A percentile compares a stretch with the other conserved stretches of the same genome.
phyloP scores from a whole-genome alignment of 2,329 filamentous ascomycete genomes.

The Spiromastix sp. region DNA sequence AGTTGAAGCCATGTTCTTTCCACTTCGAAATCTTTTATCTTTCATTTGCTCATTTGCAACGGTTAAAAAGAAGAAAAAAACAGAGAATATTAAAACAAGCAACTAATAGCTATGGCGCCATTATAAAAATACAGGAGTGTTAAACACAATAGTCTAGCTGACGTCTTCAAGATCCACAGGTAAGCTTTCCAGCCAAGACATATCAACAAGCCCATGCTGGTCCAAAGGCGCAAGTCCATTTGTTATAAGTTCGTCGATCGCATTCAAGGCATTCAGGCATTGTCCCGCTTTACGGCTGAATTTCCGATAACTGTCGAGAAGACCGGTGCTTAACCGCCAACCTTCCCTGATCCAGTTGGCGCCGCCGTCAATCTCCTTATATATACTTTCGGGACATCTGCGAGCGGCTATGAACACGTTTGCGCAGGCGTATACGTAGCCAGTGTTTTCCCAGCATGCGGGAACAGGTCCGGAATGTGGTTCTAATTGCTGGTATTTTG shows the following conservation, averaged over 20 bases:
- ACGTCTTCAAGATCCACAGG: conserved; percentile 9
- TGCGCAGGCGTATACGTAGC: conserved; percentile 9
- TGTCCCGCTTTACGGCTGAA: conserved; percentile 5
- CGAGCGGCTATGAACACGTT: conserved; percentile 11
- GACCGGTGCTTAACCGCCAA: conserved; percentile 5
- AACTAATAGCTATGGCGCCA: too few species aligned
- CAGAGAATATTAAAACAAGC: too few species aligned
- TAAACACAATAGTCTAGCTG: not conserved
- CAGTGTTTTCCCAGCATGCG: conserved; percentile 12
- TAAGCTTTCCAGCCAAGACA: conserved; percentile 11
- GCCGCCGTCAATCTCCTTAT: conserved; percentile 3
- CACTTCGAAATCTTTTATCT: too few species aligned
- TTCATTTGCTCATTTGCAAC: not conserved
- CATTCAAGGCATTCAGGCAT: conserved; percentile 7
- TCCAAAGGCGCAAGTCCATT: not conserved
- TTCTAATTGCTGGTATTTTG: not conserved
- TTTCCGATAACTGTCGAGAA: conserved; percentile 7
- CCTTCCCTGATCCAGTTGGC: conserved; percentile 4
- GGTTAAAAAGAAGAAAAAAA: too few species aligned
- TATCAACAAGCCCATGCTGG: conserved; percentile 4
- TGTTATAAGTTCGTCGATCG: not conserved
- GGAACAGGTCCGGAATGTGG: conserved; percentile 6
- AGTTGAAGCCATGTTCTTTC: too few species aligned
- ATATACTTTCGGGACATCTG: conserved; percentile 5
- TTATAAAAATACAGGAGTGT: too few species aligned